Base-by-base conservation (phyloP, 2,329 filamentous ascomycete genomes). In the Penicillium concentricum region DNA sequence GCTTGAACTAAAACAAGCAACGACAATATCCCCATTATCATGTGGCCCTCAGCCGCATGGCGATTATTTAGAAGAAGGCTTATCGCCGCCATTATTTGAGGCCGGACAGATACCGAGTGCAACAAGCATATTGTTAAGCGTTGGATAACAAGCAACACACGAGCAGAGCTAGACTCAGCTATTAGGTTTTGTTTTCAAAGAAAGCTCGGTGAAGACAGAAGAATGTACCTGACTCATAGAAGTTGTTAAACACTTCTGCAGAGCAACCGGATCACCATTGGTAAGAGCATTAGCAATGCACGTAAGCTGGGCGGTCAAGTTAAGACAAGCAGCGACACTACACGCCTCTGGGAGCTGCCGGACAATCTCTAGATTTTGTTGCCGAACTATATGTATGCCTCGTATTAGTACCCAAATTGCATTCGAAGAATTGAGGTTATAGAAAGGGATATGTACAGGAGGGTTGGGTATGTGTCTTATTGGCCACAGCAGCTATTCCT, bases 91-190 rank as follows among this genome's bases (percentile, higher is more conserved):
- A 10, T 42, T 45, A 32, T 22, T 48, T 16, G 51, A 20, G 4
- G 57, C 51, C 10, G 55, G 44, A n/a, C 64, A 66, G 10, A 66
- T 18, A 9, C 64, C 62, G 4, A 66, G 53, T 15, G 56, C 42
- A 41, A 46, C 42, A 28, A 67, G 43, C 9, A 64, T 34, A 26
- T 49, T 59, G 20, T 39, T 43, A 5, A 64, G 6, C 3, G 15
- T 8, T 1, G 65, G 59, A 16, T 64, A 30, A 38, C 65, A 67
- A 22, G 61, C 64, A 6, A 58, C 59, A 35, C 64, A 67, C 12
- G 61, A 53, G 22, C 65, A 67, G 7, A 67, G 59, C 65, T 67
- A 32, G 12, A 37, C 7, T 7, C 15, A 4, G 35, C 30, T 26
- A n/a, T 35, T 38, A 49, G 35, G 30, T 12, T 13, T 30, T n/a